Evolutionary conservation across 768 basidiomycete genomes (phyloP).

Genomic region (Hebeloma cylindrosporum): DNA sequence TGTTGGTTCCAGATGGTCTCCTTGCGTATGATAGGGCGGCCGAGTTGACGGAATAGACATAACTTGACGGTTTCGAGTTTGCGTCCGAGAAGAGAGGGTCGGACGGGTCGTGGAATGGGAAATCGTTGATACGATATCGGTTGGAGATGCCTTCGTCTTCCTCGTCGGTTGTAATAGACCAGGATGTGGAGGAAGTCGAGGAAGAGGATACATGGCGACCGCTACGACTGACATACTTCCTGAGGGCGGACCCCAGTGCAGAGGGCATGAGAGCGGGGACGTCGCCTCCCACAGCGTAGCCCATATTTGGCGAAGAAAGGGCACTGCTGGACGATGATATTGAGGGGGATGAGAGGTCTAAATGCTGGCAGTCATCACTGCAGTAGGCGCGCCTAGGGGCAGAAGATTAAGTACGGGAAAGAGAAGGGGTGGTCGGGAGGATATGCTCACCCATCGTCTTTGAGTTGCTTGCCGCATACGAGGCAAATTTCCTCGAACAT

Average conservation of each 20-base stretch:
- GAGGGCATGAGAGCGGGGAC: slow-evolving; percentile 69
- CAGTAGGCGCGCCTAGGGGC: slow-evolving; percentile 62
- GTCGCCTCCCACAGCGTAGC: slow-evolving; percentile 53
- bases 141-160: slow-evolving; percentile 51
- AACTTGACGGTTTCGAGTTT: slow-evolving; percentile 43
- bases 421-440: slow-evolving; percentile 14
- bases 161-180: slow-evolving; percentile 65
- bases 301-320: slow-evolving; percentile 65
- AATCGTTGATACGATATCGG: slow-evolving; percentile 32
- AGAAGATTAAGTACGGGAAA: slow-evolving; percentile 9
- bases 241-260: slow-evolving; percentile 58
- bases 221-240: slow-evolving; percentile 42
- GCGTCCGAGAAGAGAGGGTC: slow-evolving; percentile 41
- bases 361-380: slow-evolving; percentile 63
- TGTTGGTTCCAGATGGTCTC: slow-evolving; percentile 70
- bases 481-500: slow-evolving; percentile 86
- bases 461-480: slow-evolving; percentile 64
- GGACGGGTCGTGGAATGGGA: slow-evolving; percentile 37
- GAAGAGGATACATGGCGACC: slow-evolving; percentile 62
- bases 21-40: slow-evolving; percentile 65
- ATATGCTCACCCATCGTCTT: slow-evolving; percentile 57
- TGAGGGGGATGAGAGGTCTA: slow-evolving; percentile 65
- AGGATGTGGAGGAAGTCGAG: slow-evolving; percentile 57
- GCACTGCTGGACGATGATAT: slow-evolving; percentile 67
- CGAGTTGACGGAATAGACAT: slow-evolving; percentile 34